These are phyloP conservation scores for Malus sieversii DNA, from an alignment of 306 rosid species.

Conservation along the genomic window DNA sequence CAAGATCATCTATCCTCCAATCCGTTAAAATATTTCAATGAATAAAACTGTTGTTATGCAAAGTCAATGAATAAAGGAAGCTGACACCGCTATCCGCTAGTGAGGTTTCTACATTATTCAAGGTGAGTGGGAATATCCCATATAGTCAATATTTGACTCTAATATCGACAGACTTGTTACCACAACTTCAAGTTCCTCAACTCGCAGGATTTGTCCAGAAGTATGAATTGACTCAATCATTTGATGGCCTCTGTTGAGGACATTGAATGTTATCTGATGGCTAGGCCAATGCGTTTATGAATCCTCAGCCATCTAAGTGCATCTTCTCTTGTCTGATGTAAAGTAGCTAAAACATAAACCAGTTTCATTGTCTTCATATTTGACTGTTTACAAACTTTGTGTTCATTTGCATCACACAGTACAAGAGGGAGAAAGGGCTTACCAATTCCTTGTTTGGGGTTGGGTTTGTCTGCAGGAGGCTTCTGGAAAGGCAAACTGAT, in stretches of 20 bases:
- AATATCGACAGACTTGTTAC: background rate
- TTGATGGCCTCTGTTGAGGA: background rate
- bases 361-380: background rate
- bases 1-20: background rate
- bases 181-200: background rate
- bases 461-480: constrained; percentile 91
- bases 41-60: too few species aligned
- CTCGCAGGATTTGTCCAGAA: background rate
- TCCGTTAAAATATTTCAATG: background rate
- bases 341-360: background rate
- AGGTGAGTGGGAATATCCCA: background rate
- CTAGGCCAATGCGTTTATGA: background rate
- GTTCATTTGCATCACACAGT: background rate
- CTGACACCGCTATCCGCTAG: background rate
- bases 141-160: background rate
- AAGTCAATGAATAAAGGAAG: background rate
- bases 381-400: background rate
- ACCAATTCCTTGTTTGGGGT: constrained; percentile 99
- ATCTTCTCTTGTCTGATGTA: background rate
- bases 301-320: background rate
- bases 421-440: constrained; percentile 17
- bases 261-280: background rate
- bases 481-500: constrained; percentile 80
- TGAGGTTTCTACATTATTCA: background rate
- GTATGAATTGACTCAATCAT: background rate